Evolutionary conservation across 2,329 filamentous ascomycete genomes (phyloP).

Genomic region (Colletotrichum godetiae): DNA sequence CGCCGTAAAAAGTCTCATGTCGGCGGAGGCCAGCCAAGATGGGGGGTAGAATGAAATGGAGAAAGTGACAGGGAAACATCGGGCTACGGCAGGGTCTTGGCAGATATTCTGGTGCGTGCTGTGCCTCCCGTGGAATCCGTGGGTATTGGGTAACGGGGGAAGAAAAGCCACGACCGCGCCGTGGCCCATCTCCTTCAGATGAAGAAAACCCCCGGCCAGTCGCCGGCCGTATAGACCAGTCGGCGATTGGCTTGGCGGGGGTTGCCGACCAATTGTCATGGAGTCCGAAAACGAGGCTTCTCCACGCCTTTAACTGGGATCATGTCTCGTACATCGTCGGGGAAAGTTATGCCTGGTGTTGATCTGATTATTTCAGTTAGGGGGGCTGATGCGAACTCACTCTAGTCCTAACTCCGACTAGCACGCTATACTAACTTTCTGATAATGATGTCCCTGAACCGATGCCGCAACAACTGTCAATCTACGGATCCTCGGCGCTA

Average conservation of each 20-base stretch:
- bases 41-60: background rate
- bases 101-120: background rate
- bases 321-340: background rate
- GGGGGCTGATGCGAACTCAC: background rate
- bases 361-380: background rate
- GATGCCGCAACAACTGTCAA: background rate
- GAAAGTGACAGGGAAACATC: background rate
- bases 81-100: slow-evolving; percentile 14
- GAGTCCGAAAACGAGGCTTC: slow-evolving; percentile 20
- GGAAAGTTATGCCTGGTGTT: background rate
- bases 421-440: background rate
- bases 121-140: slow-evolving; percentile 19
- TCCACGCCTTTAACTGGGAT: slow-evolving; percentile 2
- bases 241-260: background rate
- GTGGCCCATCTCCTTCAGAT: slow-evolving; percentile 2
- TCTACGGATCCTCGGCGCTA: background rate
- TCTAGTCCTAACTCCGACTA: background rate
- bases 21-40: background rate
- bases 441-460: background rate
- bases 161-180: slow-evolving; percentile 4
- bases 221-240: slow-evolving; percentile 12
- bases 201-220: slow-evolving; percentile 1
- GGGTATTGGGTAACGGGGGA: background rate
- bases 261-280: background rate
- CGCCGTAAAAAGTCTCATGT: slow-evolving; percentile 1